Conservation (phyloP, 2,329 filamentous ascomycete genomes). For the Trichoderma sp. region DNA sequence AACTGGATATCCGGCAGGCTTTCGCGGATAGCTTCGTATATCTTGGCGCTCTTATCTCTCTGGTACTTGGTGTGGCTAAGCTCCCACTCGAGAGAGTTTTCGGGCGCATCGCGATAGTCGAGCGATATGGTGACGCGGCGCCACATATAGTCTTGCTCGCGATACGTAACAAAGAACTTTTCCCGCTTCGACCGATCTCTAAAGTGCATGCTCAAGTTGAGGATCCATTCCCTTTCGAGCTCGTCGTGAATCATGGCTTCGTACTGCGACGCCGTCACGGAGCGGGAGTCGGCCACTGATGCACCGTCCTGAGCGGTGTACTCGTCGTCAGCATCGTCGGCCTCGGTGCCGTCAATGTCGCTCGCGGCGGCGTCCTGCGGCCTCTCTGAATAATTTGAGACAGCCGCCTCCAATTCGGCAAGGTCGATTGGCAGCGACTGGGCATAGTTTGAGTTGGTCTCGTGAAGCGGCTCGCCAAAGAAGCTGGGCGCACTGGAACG, state of each 20-base stretch:
- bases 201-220: conserved; percentile 98
- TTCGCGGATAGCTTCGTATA: conserved; percentile 92
- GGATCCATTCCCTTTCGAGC: conserved; percentile 85
- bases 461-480: conserved; percentile 29
- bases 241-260: conserved; percentile 71
- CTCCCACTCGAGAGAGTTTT: conserved; percentile 81
- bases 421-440: conserved; percentile 23
- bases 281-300: conserved; percentile 42
- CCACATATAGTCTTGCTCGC: conserved; percentile 75
- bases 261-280: conserved; percentile 53
- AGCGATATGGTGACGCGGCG: conserved; percentile 87
- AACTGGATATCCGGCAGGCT: conserved; percentile 93
- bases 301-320: conserved; percentile 29
- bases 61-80: conserved; percentile 76
- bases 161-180: conserved; percentile 97
- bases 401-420: conserved; percentile 19
- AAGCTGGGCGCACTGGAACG: conserved; percentile 50
- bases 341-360: background rate
- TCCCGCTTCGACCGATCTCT: conserved; percentile 87
- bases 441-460: conserved; percentile 20
- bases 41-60: conserved; percentile 85
- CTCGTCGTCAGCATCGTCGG: conserved; percentile 5
- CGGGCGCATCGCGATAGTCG: conserved; percentile 80
- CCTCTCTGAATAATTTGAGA: background rate
- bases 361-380: background rate